phyloP scores from a whole-genome alignment of 257 asterid genomes.

The Fraxinus pennsylvanica region DNA sequence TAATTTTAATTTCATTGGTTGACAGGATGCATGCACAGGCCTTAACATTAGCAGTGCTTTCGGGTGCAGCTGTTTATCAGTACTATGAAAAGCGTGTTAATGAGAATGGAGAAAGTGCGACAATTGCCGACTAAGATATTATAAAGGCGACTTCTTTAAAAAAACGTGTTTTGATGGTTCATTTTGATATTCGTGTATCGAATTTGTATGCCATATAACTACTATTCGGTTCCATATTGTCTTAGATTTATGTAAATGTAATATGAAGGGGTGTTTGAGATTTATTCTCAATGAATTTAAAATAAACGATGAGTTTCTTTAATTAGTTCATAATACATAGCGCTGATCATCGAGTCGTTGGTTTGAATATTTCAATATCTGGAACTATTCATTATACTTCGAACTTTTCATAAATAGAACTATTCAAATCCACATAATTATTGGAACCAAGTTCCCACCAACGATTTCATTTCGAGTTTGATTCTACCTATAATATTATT shows the following conservation, averaged over 20 bases:
- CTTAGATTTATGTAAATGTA: background rate
- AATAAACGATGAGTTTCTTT: too few relatives aligned
- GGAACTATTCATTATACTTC: too few relatives aligned
- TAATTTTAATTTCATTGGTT: background rate
- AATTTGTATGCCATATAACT: background rate
- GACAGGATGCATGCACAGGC: slow-evolving; percentile 88
- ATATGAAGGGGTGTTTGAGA: background rate
- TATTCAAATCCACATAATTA: too few relatives aligned
- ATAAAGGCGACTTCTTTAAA: background rate
- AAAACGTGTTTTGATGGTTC: background rate
- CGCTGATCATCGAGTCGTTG: too few relatives aligned
- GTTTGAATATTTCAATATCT: too few relatives aligned
- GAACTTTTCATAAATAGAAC: too few relatives aligned
- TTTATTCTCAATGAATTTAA: too few relatives aligned
- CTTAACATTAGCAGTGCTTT: slow-evolving; percentile 67
- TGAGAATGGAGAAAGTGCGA: slow-evolving; percentile 18
- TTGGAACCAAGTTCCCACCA: too few relatives aligned
- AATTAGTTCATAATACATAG: too few relatives aligned
- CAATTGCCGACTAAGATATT: background rate
- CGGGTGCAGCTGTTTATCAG: slow-evolving; percentile 74
- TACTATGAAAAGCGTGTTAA: slow-evolving; percentile 53
- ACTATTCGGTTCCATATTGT: background rate
- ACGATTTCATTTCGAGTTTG: too few relatives aligned
- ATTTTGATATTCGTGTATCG: background rate
- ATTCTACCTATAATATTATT: too few relatives aligned